Conservation (phyloP, 2,329 filamentous ascomycete species). For the Fusarium verticillioides region DNA sequence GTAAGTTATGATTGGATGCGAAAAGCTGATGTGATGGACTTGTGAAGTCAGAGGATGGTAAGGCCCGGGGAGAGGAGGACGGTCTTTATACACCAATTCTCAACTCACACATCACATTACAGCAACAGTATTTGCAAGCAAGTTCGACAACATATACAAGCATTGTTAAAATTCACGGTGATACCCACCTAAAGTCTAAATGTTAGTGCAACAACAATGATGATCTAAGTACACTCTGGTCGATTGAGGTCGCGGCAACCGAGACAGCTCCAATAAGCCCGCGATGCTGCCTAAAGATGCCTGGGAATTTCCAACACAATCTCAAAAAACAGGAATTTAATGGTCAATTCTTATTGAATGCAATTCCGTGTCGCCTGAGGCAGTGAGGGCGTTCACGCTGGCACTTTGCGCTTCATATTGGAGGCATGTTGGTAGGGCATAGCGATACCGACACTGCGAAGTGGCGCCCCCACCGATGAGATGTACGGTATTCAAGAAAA, state of each 20-base stretch:
- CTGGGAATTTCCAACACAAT: not conserved
- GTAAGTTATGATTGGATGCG: too few relatives aligned
- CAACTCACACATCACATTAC: too few relatives aligned
- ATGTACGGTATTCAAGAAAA: too few relatives aligned
- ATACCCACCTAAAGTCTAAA: not conserved
- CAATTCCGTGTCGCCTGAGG: not conserved
- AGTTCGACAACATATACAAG: accelerated
- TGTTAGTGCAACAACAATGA: not conserved
- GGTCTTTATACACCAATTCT: not conserved
- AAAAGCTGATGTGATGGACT: not conserved
- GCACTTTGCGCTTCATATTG: not conserved
- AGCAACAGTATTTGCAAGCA: accelerated
- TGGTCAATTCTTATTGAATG: accelerated
- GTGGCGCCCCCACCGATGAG: too few relatives aligned
- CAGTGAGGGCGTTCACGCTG: not conserved
- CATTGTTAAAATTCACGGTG: not conserved
- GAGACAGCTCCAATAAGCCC: not conserved
- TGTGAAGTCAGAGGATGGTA: not conserved
- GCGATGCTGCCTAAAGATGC: not conserved
- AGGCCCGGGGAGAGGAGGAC: not conserved
- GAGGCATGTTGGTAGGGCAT: accelerated
- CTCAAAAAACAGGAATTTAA: not conserved
- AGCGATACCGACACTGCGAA: too few relatives aligned
- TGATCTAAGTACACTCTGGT: not conserved
- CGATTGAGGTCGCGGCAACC: not conserved